Evolutionary conservation across 495 filamentous ascomycete genomes (phyloP), one percentile per base, ranked within the genome.

Genomic region (Cercophora sp.): DNA sequence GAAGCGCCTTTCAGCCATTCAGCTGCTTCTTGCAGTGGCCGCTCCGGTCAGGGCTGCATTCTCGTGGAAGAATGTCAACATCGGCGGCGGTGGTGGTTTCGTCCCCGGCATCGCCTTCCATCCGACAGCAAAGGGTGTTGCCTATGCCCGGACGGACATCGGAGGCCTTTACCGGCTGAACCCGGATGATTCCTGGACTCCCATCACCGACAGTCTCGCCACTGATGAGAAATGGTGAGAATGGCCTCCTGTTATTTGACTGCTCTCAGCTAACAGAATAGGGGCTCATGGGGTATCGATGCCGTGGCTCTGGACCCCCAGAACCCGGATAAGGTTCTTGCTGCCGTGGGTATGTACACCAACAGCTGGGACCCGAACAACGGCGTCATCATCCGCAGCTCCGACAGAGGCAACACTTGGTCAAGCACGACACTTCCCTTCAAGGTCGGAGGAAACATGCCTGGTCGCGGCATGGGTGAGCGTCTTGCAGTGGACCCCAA

Each of bases 371-470:
- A 82, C 53, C 79, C 79, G 4, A 80, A 76, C 46, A 69, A 74
- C 19, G 79, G 77, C 20, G 61, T 73, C 36, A 78, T 83, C 39
- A 70, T 79, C 31, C 68, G 70, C 37, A 77, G 71, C 8, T 70
- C 62, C 10, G 74, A 84, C 58, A 66, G 70, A 42, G 80, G 81
- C 5, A 63, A 52, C 5, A 81, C 77, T 1, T 83, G 77, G 71
- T 55, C 65, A 2, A 59, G 57, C 8, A 71, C 69, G 1, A 63
- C 63, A 5, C 64, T 83, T 1, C 68, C 81, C 2, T 84, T 85
- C 67, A 80, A 82, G 56, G 77, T 80, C 39, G 81, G 81, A 5
- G 79, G 81, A 0, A 85, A 85, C 58, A 84, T 83, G 80, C 79
- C 80, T 2, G 82, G 82, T n/a, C 72, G 82, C 22, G 81, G 81